Base-by-base conservation (phyloP, 768 basidiomycete species). In the Boletus tylopilopsis region DNA sequence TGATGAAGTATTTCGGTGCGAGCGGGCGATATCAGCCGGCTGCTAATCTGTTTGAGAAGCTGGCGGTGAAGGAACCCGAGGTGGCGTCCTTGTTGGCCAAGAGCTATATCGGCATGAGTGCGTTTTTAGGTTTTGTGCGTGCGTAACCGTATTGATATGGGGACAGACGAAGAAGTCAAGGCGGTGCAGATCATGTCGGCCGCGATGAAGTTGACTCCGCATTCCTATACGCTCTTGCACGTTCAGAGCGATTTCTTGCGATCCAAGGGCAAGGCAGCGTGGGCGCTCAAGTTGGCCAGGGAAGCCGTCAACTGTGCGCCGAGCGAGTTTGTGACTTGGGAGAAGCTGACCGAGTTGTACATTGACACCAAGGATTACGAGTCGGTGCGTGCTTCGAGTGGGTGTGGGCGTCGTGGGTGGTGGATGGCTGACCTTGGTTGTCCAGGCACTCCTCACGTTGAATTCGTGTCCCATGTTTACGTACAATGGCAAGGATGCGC, bases 391-490 rank as follows among this genome's bases (percentile, higher is more conserved):
- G 16, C 11, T 33, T 15, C n/a, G n/a, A n/a, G n/a, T n/a, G n/a
- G 29, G 24, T 15, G 12, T 10, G 6, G 3, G 4, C 10, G 21
- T 33, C n/a, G 4, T 32, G 16, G 39, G 8, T 13, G 36, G 5
- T 3, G n/a, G n/a, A n/a, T n/a, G n/a, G n/a, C n/a, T n/a, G n/a
- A n/a, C n/a, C n/a, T n/a, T n/a, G n/a, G n/a, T n/a, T n/a, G n/a
- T n/a, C n/a, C 9, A 76, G 76, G 93, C 94, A 0, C 74, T 98
- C 13, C 75, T 97, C 35, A 96, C 95, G 1, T 81, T 97, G 42
- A 97, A 97, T 64, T 97, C 94, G n/a, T 97, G 96, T 72, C 94
- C 95, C 3, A 98, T 99, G 96, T 99, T 99, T 71, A 98, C 96
- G 8, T 98, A 90, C 72, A 96, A 96, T 62, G 95, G 96, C 37